A percentile compares a stretch with the other conserved stretches of the same genome.
Evolutionary conservation across 768 basidiomycete genomes (phyloP).

Genomic region (Scleroderma citrinum): DNA sequence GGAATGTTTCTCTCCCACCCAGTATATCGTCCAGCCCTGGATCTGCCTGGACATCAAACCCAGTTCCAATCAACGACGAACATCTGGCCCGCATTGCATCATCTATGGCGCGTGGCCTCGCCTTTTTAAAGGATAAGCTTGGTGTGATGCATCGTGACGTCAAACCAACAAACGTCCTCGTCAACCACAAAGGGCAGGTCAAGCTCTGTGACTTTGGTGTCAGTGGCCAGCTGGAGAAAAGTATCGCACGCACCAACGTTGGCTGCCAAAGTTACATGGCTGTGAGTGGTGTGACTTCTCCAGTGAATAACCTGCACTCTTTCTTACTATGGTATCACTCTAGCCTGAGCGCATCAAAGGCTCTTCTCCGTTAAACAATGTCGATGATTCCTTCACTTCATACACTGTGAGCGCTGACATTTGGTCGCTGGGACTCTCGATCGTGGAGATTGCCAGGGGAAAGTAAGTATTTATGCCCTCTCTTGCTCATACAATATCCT

Average conservation of each 20-base stretch:
- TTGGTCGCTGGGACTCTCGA: constrained; percentile 92
- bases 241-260: constrained; percentile 95
- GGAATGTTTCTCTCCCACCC: constrained; percentile 29
- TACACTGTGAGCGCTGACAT: constrained; percentile 97
- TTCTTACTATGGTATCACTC: constrained; percentile 1
- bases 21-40: constrained; percentile 27
- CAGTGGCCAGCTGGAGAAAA: constrained; percentile 94
- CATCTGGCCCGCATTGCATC: constrained; percentile 79
- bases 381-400: constrained; percentile 35
- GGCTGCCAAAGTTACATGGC: constrained; percentile 99
- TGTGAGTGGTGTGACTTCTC: constrained; percentile 40
- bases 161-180: constrained; percentile 90
- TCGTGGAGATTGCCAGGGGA: constrained; percentile 89
- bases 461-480: constrained; percentile 23
- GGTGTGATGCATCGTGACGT: constrained; percentile 86
- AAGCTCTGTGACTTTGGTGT: constrained; percentile 99
- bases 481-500: not conserved
- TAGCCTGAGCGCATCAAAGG: constrained; percentile 96
- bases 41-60: constrained; percentile 30
- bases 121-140: constrained; percentile 91
- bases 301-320: not conserved
- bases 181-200: constrained; percentile 82
- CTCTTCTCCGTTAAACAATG: constrained; percentile 48
- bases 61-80: constrained; percentile 53
- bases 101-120: constrained; percentile 82